Evolutionary conservation across 2,329 filamentous ascomycete species (phyloP).

Genomic region (Fusarium siculi): DNA sequence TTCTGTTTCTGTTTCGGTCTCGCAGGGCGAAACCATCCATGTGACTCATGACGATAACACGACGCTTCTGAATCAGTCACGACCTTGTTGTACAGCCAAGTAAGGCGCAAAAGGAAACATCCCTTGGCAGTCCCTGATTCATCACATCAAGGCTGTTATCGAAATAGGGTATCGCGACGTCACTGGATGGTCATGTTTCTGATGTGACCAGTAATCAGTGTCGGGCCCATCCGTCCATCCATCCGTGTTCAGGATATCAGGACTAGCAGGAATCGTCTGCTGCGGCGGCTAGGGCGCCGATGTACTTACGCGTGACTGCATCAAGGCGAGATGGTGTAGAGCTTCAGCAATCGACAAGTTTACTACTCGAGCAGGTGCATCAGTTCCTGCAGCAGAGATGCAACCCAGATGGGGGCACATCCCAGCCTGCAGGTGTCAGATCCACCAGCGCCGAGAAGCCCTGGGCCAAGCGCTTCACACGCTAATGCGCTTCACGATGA

Average conservation of each 20-base stretch:
- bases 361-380: constrained; percentile 23
- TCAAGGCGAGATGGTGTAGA: constrained; percentile 33
- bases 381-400: constrained; percentile 40
- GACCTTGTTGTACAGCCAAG: background rate
- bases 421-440: constrained; percentile 38
- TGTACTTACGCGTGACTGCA: constrained; percentile 27
- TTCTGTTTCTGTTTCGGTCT: constrained; percentile 8
- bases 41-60: constrained; percentile 31
- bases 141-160: constrained; percentile 15
- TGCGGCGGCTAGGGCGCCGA: constrained; percentile 19
- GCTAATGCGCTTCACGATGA: constrained; percentile 27
- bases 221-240: constrained; percentile 30
- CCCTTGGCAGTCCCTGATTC: constrained; percentile 24
- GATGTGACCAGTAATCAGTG: constrained; percentile 13
- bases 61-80: constrained; percentile 2
- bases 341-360: constrained; percentile 32
- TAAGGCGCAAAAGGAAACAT: constrained; percentile 30
- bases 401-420: constrained; percentile 31
- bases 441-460: constrained; percentile 31
- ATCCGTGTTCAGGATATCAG: constrained; percentile 4
- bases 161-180: constrained; percentile 28
- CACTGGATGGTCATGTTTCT: constrained; percentile 30
- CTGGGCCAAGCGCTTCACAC: constrained; percentile 22
- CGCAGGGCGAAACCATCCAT: constrained; percentile 21
- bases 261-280: constrained; percentile 7